These are phyloP conservation scores for Solanum commersonii DNA, from an alignment of 257 asterid genomes.

Conservation along the genomic window DNA sequence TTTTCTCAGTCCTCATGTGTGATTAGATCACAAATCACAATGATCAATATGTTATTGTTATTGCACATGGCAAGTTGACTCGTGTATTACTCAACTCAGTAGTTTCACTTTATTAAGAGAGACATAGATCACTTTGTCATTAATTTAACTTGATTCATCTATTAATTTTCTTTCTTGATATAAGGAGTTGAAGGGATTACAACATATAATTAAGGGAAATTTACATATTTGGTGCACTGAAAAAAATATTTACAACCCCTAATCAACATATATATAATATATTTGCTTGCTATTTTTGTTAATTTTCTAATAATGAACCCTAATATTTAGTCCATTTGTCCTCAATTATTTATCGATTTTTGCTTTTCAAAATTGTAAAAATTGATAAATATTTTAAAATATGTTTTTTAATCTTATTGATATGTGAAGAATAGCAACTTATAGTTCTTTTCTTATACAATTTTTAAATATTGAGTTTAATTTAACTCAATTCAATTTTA, in stretches of 20 bases:
- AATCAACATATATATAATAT: no score
- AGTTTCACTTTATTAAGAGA: background rate
- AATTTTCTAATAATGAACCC: background rate
- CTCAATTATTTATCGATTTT: background rate
- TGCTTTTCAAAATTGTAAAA: background rate
- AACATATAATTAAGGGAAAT: background rate
- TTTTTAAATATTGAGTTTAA: background rate
- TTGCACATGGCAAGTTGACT: background rate
- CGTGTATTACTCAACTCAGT: background rate
- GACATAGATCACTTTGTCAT: background rate
- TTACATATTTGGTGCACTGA: no score
- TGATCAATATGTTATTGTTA: no score
- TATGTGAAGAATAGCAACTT: background rate
- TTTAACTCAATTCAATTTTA: background rate
- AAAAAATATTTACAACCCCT: no score
- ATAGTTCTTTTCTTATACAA: background rate
- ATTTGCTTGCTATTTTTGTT: background rate
- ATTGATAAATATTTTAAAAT: background rate
- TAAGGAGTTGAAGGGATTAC: background rate
- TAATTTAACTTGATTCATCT: background rate
- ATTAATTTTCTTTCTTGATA: background rate
- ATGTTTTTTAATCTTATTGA: background rate
- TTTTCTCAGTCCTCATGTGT: no score
- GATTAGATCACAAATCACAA: no score
- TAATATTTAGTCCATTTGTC: background rate